Evolutionary conservation across 768 basidiomycete genomes (phyloP), one percentile per base, ranked within the genome.

Genomic region (Mycena latifolia): DNA sequence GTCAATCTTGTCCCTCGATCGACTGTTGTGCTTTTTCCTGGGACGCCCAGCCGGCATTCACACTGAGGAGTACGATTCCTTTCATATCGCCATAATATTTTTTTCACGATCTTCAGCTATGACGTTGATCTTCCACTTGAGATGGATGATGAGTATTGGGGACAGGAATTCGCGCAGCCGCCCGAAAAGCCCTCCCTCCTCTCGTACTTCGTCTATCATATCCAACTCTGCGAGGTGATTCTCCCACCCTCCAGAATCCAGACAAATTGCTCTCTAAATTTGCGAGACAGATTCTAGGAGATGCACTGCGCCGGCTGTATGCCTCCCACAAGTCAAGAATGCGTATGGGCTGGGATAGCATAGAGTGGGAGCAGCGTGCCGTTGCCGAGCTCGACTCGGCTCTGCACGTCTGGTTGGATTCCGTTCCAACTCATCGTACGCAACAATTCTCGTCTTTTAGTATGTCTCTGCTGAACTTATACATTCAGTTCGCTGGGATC

Each of bases 91-190:
- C 22, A 9, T n/a, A 11, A 6, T n/a, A n/a, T 41, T 20, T 53
- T 37, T 11, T 35, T 59, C 37, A 48, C 27, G 11, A 57, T 29
- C 15, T 9, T 33, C 53, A 86, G 86, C 66, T 85, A 86, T 69
- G 87, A 88, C 65, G 78, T 84, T 9, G 86, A 87, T 54, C 75
- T 82, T 3, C 84, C 84, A 33, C 82, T 85, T 20, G 85, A 88
- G 67, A 75, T 78, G 62, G 77, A 80, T 61, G 88, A 90, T 69
- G 87, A 89, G 47, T 89, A 84, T 58, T 89, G 88, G 87, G 77
- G 76, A 11, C 74, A 61, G 82, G 82, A 68, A 15, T 86, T 84
- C 73, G 77, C 79, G 47, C 86, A 87, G 71, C 87, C 87, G 1
- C 69, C 76, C 4, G 78, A 73, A 12, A 79, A 75, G 63, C 80